Evolutionary conservation across 2,329 filamentous ascomycete species (phyloP).

Genomic region (Sarocladium brachiariae): DNA sequence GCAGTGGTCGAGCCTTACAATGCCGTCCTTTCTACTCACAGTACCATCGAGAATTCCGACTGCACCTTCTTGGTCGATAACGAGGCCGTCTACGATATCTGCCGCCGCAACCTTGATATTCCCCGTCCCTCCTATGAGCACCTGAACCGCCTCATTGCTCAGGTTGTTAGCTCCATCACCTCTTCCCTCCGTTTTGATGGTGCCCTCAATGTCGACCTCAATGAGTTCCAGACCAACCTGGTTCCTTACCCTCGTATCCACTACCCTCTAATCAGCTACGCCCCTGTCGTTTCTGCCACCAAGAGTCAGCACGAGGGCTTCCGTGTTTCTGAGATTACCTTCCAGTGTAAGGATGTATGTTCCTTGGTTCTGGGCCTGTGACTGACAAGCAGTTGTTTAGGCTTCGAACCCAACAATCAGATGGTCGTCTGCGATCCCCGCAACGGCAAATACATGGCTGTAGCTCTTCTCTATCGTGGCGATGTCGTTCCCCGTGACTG

Average conservation of each 20-base stretch:
- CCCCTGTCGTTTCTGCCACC: slow-evolving; percentile 62
- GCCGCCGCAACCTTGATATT: slow-evolving; percentile 64
- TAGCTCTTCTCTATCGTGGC: slow-evolving; percentile 64
- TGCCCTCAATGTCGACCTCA: slow-evolving; percentile 66
- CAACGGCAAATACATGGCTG: slow-evolving; percentile 72
- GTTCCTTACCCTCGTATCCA: slow-evolving; percentile 69
- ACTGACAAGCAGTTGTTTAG: slow-evolving; percentile 30
- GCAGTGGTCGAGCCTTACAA: slow-evolving; percentile 71
- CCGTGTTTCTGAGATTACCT: slow-evolving; percentile 72
- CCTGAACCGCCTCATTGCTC: slow-evolving; percentile 65
- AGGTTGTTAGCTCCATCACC: slow-evolving; percentile 69
- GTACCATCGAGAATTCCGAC: slow-evolving; percentile 72
- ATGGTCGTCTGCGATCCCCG: slow-evolving; percentile 70
- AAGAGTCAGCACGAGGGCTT: slow-evolving; percentile 84
- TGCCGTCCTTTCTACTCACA: slow-evolving; percentile 65
- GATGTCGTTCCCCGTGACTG: slow-evolving; percentile 66
- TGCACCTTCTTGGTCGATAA: slow-evolving; percentile 73
- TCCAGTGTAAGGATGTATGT: slow-evolving; percentile 54
- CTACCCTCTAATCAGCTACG: slow-evolving; percentile 68
- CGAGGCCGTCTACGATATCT: slow-evolving; percentile 70
- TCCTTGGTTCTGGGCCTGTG: background rate
- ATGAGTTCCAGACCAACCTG: slow-evolving; percentile 73
- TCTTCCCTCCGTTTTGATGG: slow-evolving; percentile 67
- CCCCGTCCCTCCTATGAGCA: slow-evolving; percentile 63
- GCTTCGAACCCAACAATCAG: slow-evolving; percentile 73